Conservation (phyloP, 2,329 filamentous ascomycete genomes). For the Chrysosporium keratinophilum region DNA sequence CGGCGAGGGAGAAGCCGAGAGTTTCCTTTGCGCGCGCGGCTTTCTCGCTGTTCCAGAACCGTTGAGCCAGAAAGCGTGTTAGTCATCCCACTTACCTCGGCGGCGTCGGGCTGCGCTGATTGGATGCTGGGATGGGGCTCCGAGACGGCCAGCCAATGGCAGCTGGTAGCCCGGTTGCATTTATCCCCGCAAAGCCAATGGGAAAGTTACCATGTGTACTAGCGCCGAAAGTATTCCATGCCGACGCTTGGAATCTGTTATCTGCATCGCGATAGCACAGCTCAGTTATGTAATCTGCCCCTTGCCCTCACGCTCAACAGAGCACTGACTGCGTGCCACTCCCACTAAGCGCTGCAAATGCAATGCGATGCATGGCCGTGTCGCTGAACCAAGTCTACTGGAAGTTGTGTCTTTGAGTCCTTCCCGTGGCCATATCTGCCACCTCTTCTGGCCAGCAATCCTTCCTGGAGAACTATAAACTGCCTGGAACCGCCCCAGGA, state of each 20-base stretch:
- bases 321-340: background rate
- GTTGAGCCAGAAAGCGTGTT: background rate
- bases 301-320: background rate
- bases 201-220: background rate
- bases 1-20: conserved; percentile 1
- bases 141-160: background rate
- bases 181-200: background rate
- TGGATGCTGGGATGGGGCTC: background rate
- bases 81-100: background rate
- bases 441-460: background rate
- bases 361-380: conserved; percentile 2
- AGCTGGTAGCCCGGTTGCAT: background rate
- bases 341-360: background rate
- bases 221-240: background rate
- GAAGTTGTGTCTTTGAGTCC: background rate
- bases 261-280: background rate
- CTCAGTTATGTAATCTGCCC: background rate
- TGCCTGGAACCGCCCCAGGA: too few species aligned
- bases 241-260: background rate
- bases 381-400: background rate
- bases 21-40: background rate
- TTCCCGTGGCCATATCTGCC: background rate
- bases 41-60: conserved; percentile 2
- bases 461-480: too few species aligned
- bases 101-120: background rate